Base-by-base conservation (phyloP, 2,329 filamentous ascomycete genomes). In the Ophiostoma ips region DNA sequence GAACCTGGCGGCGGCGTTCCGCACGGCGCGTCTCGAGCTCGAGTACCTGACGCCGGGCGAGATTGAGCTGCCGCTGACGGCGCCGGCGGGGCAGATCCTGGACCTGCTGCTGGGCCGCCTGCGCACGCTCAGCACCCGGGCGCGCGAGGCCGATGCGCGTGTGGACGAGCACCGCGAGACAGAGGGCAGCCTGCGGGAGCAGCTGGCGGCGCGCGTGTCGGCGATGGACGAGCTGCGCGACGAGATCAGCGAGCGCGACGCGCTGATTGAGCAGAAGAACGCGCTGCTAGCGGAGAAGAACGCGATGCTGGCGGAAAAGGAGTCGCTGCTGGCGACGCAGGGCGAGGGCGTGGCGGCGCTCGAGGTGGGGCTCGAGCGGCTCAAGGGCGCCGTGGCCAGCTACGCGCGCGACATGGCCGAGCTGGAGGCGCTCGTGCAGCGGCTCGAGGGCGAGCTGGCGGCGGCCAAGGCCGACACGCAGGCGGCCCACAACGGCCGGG, bases 1-100 rank as follows among this genome's bases (percentile, higher is more conserved):
- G 1, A 66, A 70, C 0, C 67, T 82, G 12, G 60, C 67, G 0
- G 54, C 65, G 2, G 68, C 71, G 2, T 75, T 82, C 62, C 73
- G 77, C 18, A 61, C 71, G 2, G 77, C 77, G 1, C 71, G 78
- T 1, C 63, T 81, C 0, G 77, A 81, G 56, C 70, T 81, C 2
- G 78, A 81, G 60, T 80, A 80, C 57, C 67, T 81, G 18, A 74
- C 71, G 0, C 77, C 77, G 0, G 77, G 77, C 6, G 77, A 81
- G 58, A 64, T 73, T n/a, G 58, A 68, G 0, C 66, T 78, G 0
- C 73, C 76, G 0, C 63, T 78, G 0, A 69, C 68, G 0, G 70
- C 71, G 0, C 71, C 71, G 46, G 76, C 76, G 2, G 71, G 72
- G 1, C 69, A 75, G 48, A 68, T 81, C 0, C 67, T 82, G 0